Base-by-base conservation (phyloP, 768 basidiomycete species). In the Coprinopsis marcescibilis region DNA sequence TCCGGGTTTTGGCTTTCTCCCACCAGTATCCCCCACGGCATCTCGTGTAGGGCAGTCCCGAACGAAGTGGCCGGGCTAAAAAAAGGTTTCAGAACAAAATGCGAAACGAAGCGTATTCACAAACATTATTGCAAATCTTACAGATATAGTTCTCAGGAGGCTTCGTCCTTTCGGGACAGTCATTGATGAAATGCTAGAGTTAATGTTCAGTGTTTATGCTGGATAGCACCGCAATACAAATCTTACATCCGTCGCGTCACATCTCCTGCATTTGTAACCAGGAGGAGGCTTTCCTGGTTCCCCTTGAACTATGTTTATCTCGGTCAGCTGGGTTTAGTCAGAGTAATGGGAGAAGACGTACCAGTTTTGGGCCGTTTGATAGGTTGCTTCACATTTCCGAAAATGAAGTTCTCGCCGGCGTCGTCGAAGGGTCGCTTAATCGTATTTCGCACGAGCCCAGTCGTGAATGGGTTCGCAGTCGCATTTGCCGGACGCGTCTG, bases 61-160 rank as follows among this genome's bases (percentile, higher is more conserved):
- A 45, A 95, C 78, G 56, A 87, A 81, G 61, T 96, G 93, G 24
- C 85, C 91, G 30, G 84, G 72, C 78, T 89, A 54, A 4, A 25
- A 29, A 39, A 14, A 42, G 47, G 24, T 27, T 52, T 52, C n/a
- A 20, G 14, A 12, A 42, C 19, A 17, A 51, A 36, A 5, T 20
- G 13, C 24, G 15, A n/a, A 17, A 39, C 46, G 48, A 46, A 34
- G n/a, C 38, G 39, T 46, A 58, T 71, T 50, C 12, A 21, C 45
- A 23, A 48, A 86, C 87, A 33, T 72, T 77, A 53, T 80, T 77
- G 57, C 93, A 97, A 20, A 92, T 79, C 58, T 78, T 89, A 71
- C 94, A 96, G 8, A 90, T 63, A 57, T 97, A 97, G 21, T 81
- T 78, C 56, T 91, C 89, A 36, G 87, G 81, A 5, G 91, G 90